Base-by-base conservation (phyloP, 2,329 filamentous ascomycete species). In the Colletotrichum caudatum region DNA sequence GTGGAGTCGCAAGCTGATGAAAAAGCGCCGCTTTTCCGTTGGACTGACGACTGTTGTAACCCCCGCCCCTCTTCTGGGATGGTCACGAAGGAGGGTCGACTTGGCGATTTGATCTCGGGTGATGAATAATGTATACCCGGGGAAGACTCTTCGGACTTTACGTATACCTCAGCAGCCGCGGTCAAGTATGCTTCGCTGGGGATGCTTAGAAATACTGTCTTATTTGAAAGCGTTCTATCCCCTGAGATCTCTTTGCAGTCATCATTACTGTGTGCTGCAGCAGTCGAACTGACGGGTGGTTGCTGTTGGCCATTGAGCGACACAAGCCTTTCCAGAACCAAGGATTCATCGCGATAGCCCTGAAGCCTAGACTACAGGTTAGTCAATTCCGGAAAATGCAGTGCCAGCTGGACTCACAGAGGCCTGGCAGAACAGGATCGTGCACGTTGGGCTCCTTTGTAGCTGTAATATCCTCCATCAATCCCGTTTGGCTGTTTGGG, bases 111-210 rank as follows among this genome's bases (percentile, higher is more conserved):
- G 6, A 26, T 23, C 23, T 41, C 14, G 9, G 14, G 60, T 33
- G 9, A n/a, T 26, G 48, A 18, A 11, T 5, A 41, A 29, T 14
- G 5, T 8, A 33, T 12, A 46, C 1, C 6, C 9, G 33, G 60
- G 7, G 35, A 37, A n/a, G 35, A 29, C 9, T 53, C 60, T n/a
- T 63, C 60, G 5, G n/a, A 37, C 60, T 63, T 53, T 5, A 63
- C 23, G 16, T 35, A 41, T 14, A 41, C n/a, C 18, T 14, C 60
- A 29, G 48, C 35, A 63, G 20, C 1, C 1, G 26, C 14, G 16
- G 23, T 16, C 37, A n/a, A 37, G 1, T n/a, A 41, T 12, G 37
- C n/a, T 39, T 33, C 23, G 35, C 3, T 20, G 33, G 46, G 6
- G 23, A 39, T 20, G 5, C 20, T 12, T 26, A 33, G 33, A 14